Percentiles rank a stretch among this genome's conserved stretches.
phyloP scores from a whole-genome alignment of 2,329 filamentous ascomycete genomes.

The Calonectria honghensis region DNA sequence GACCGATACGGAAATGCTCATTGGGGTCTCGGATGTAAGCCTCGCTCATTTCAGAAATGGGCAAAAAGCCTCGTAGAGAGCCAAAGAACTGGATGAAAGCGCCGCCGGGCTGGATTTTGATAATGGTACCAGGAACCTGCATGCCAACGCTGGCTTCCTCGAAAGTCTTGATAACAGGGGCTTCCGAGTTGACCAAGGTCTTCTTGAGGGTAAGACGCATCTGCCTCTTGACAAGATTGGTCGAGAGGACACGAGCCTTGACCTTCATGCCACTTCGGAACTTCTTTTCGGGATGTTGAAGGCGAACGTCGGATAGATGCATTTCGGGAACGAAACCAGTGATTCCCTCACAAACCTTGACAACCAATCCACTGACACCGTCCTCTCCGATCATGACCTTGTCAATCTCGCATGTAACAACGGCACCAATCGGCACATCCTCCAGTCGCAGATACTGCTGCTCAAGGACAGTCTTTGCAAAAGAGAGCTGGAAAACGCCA shows the following conservation, averaged over 20 bases:
- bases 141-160: slow-evolving; percentile 83
- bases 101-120: slow-evolving; percentile 85
- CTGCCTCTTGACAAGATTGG: slow-evolving; percentile 83
- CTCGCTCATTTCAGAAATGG: slow-evolving; percentile 98
- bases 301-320: slow-evolving; percentile 89
- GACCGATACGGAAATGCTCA: slow-evolving; percentile 91
- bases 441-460: slow-evolving; percentile 94
- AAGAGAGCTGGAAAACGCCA: slow-evolving; percentile 88
- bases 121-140: slow-evolving; percentile 89
- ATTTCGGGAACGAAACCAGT: slow-evolving; percentile 90
- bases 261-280: slow-evolving; percentile 91
- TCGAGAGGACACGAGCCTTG: slow-evolving; percentile 89
- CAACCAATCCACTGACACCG: slow-evolving; percentile 87
- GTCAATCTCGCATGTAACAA: slow-evolving; percentile 89
- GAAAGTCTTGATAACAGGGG: slow-evolving; percentile 85
- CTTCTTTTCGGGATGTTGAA: slow-evolving; percentile 97
- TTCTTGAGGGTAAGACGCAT: slow-evolving; percentile 96
- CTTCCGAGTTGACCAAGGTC: slow-evolving; percentile 91
- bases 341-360: slow-evolving; percentile 90
- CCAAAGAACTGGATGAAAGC: slow-evolving; percentile 97
- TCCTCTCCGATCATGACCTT: slow-evolving; percentile 86
- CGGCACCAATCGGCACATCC: slow-evolving; percentile 87
- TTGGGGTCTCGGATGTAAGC: slow-evolving; percentile 92
- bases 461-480: slow-evolving; percentile 87
- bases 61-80: slow-evolving; percentile 87